phyloP scores from a whole-genome alignment of 2,329 filamentous ascomycete genomes.

The Colletotrichum lentis region DNA sequence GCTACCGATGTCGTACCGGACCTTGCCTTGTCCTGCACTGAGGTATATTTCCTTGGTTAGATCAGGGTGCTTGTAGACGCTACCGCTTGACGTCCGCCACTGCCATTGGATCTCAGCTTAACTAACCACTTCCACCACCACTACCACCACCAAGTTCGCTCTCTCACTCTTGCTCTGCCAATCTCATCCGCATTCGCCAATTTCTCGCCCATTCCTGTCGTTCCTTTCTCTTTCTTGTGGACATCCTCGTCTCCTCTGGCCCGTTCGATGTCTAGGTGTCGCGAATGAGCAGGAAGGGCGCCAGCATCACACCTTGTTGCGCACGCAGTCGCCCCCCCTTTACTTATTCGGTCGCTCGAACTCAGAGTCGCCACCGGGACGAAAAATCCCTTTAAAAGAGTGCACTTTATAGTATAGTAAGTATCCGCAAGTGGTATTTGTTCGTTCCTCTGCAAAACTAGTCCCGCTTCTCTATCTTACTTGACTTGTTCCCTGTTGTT shows the following conservation, averaged over 20 bases:
- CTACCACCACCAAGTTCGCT: constrained; percentile 5
- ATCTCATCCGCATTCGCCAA: constrained; percentile 34
- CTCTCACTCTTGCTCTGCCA: constrained; percentile 2
- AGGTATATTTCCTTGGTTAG: neutral
- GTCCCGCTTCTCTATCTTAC: constrained; percentile 9
- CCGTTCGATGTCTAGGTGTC: constrained; percentile 2
- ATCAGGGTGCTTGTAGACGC: neutral
- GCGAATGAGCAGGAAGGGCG: constrained; percentile 4
- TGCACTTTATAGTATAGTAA: neutral
- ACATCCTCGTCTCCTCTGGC: neutral
- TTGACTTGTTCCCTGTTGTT: constrained; percentile 18
- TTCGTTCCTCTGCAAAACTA: constrained; percentile 1
- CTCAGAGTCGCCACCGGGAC: constrained; percentile 14
- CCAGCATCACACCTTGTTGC: constrained; percentile 10
- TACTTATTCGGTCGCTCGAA: constrained; percentile 27
- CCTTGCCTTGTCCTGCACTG: neutral
- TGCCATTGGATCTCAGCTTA: constrained; percentile 1
- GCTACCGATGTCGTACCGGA: neutral
- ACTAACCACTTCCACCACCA: constrained; percentile 10
- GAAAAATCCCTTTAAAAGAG: neutral
- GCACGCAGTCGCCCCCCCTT: constrained; percentile 20
- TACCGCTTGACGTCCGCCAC: neutral
- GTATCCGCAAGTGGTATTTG: neutral
- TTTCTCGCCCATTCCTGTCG: constrained; percentile 23
- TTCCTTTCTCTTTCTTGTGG: constrained; percentile 6